Evolutionary conservation across 164 flowering plant genomes (phyloP).

Genomic region (Paratinospora sagittata): DNA sequence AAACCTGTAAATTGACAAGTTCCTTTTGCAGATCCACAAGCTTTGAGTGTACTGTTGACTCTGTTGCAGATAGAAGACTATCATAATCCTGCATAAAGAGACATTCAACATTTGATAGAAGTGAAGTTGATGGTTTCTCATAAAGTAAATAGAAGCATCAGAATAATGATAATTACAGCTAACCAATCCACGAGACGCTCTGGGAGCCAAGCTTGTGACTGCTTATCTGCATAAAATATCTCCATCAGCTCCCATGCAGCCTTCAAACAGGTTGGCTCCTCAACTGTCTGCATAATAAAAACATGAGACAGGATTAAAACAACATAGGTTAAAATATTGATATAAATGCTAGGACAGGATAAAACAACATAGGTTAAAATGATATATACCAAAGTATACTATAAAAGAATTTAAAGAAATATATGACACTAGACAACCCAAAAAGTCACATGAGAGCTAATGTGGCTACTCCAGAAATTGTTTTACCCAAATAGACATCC

Average conservation of each 20-base stretch:
- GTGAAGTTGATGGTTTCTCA: not conserved
- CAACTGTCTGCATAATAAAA: constrained; percentile 36
- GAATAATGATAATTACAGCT: constrained; percentile 55
- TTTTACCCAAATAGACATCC: not conserved
- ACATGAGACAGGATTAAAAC: not conserved
- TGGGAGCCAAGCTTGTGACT: constrained; percentile 69
- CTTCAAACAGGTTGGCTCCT: constrained; percentile 64
- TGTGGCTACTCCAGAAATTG: not conserved
- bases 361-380: not conserved
- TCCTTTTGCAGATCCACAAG: constrained; percentile 69
- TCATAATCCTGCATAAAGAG: constrained; percentile 63
- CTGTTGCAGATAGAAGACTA: constrained; percentile 50
- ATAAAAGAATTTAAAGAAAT: not conserved
- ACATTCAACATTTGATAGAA: not conserved
- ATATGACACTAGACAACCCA: not conserved
- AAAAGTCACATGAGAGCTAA: not conserved
- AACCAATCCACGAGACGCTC: constrained; percentile 97
- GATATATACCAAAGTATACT: not conserved
- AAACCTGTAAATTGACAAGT: constrained; percentile 65
- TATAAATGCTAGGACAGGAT: not conserved
- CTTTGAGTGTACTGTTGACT: constrained; percentile 53
- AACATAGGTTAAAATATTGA: no score
- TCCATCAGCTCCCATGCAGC: constrained; percentile 98
- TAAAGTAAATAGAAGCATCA: constrained; percentile 2
- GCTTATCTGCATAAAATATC: constrained; percentile 83